A percentile compares a stretch with the other conserved stretches of the same genome.
Evolutionary conservation across 495 filamentous ascomycete species (phyloP).

Genomic region (Saxophila tyrrhenica): DNA sequence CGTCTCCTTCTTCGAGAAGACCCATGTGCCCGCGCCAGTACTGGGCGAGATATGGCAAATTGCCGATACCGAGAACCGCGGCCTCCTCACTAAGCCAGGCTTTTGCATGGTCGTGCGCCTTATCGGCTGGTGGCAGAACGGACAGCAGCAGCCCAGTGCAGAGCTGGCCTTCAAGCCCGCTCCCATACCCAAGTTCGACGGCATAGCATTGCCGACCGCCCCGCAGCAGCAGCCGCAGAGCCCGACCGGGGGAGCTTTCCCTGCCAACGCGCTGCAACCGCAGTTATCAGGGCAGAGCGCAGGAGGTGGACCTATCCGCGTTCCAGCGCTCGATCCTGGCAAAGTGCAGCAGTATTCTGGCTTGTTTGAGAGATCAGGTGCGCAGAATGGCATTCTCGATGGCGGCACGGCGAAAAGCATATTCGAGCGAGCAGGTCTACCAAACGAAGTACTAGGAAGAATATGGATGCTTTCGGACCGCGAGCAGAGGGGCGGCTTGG

Average conservation of each 20-base stretch:
- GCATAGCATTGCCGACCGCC: constrained; percentile 42
- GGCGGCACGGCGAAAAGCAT: constrained; percentile 73
- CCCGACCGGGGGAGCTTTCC: constrained; percentile 25
- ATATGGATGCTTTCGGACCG: constrained; percentile 95
- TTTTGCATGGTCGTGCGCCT: constrained; percentile 85
- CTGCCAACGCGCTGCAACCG: constrained; percentile 36
- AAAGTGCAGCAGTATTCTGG: constrained; percentile 77
- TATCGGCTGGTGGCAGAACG: constrained; percentile 90
- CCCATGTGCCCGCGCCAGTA: constrained; percentile 66
- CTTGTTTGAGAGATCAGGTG: constrained; percentile 78
- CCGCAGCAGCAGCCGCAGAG: constrained; percentile 37
- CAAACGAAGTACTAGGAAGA: constrained; percentile 78
- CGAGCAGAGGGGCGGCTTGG: constrained; percentile 80
- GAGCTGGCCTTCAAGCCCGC: constrained; percentile 58
- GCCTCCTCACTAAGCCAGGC: constrained; percentile 78
- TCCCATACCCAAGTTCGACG: constrained; percentile 87
- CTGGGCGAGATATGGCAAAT: constrained; percentile 99
- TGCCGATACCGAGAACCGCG: constrained; percentile 90
- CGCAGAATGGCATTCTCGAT: constrained; percentile 68
- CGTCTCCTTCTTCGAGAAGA: constrained; percentile 97
- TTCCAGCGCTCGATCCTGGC: constrained; percentile 79
- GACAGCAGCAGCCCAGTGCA: constrained; percentile 55
- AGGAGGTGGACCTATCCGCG: constrained; percentile 65
- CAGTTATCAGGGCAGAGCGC: constrained; percentile 35
- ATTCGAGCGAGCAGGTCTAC: constrained; percentile 81